Conservation (phyloP, 805 yeast species). For the Starmerella stellata region DNA sequence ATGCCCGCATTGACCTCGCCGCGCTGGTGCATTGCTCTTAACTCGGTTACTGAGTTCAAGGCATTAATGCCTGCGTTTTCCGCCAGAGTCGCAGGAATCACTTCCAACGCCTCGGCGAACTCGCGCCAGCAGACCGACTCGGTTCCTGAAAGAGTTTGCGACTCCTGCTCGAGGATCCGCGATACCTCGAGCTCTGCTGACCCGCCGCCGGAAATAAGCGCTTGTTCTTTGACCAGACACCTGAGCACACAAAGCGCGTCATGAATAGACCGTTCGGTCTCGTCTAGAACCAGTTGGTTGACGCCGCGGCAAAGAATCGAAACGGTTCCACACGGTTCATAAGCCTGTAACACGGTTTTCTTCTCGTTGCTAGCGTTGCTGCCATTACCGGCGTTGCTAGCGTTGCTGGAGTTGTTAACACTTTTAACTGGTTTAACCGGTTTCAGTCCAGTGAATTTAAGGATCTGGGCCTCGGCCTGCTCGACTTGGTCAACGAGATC, state of each 20-base stretch:
- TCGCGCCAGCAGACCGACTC: constrained; percentile 84
- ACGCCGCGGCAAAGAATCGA: constrained; percentile 93
- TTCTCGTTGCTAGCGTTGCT: constrained; percentile 3
- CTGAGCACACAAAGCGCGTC: constrained; percentile 91
- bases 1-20: constrained; percentile 94
- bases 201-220: constrained; percentile 95
- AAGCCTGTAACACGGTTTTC: constrained; percentile 18
- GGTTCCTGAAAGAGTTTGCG: constrained; percentile 53
- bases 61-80: constrained; percentile 91
- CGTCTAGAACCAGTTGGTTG: constrained; percentile 74
- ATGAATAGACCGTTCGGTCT: constrained; percentile 90
- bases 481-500: constrained; percentile 85
- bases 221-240: constrained; percentile 73
- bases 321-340: constrained; percentile 8
- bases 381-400: constrained; percentile 1
- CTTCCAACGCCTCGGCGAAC: constrained; percentile 79
- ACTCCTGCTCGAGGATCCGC: constrained; percentile 50
- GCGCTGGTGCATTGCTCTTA: constrained; percentile 73
- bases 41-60: constrained; percentile 76
- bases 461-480: constrained; percentile 75
- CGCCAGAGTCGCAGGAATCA: constrained; percentile 83
- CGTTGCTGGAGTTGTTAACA: constrained; percentile 30
- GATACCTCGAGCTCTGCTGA: constrained; percentile 92
- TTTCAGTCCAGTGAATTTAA: constrained; percentile 54
- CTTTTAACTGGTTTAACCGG: constrained; percentile 41